Evolutionary conservation across 176 grass and related monocot species (phyloP).

Genomic region (Aegilops sharonensis): DNA sequence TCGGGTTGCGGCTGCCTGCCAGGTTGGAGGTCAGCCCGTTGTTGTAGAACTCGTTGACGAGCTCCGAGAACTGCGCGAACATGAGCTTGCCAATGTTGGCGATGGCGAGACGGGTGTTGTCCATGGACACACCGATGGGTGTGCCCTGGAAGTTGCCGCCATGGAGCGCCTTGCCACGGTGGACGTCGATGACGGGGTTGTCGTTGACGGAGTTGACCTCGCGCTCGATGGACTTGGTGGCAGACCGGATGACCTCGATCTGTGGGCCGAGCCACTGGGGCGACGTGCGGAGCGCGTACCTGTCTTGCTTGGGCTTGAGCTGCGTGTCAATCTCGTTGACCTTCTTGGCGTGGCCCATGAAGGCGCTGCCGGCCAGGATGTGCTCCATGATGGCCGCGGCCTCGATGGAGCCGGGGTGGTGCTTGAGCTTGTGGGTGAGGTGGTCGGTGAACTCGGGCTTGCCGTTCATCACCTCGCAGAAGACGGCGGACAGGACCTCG

Average conservation of each 20-base stretch:
- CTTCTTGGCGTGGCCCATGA: constrained; percentile 80
- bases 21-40: constrained; percentile 91
- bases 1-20: constrained; percentile 82
- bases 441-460: constrained; percentile 93
- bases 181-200: constrained; percentile 93
- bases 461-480: constrained; percentile 95
- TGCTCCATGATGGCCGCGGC: constrained; percentile 96
- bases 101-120: constrained; percentile 86
- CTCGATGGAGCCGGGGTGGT: constrained; percentile 95
- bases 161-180: constrained; percentile 79
- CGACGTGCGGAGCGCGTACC: constrained; percentile 95
- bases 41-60: constrained; percentile 99
- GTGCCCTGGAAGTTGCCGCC: constrained; percentile 98
- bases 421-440: constrained; percentile 96
- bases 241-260: constrained; percentile 81
- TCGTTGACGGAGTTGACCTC: constrained; percentile 99
- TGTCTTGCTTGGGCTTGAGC: constrained; percentile 89
- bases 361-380: constrained; percentile 77
- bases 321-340: constrained; percentile 72
- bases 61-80: constrained; percentile 97
- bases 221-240: constrained; percentile 94
- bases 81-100: constrained; percentile 95
- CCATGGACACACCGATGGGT: constrained; percentile 94
- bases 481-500: constrained; percentile 76
- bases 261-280: constrained; percentile 97